A percentile compares a stretch with the other conserved stretches of the same genome.
These are phyloP conservation scores for Tripidium arundinaceum DNA, from an alignment of 202 grass and related monocot species.

Conservation along the genomic window DNA sequence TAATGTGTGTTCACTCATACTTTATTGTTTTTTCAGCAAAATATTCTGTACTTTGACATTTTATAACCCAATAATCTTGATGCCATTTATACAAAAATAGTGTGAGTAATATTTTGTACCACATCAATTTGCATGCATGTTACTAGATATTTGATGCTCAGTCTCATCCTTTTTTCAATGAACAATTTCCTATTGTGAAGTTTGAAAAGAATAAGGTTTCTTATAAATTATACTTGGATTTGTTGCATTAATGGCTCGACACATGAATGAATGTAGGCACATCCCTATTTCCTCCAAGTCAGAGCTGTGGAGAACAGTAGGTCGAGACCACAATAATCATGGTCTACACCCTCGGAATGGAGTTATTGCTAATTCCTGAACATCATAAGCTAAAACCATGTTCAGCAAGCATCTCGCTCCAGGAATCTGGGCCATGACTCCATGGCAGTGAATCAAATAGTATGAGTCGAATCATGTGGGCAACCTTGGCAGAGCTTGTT, in stretches of 20 bases:
- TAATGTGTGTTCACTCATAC: not conserved
- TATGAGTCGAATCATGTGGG: not conserved
- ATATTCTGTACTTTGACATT: not conserved
- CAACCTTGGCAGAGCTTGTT: not conserved
- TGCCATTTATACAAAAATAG: not conserved
- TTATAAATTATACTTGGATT: not conserved
- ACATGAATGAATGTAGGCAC: constrained; percentile 39
- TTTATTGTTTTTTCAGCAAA: not conserved
- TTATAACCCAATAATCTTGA: not conserved
- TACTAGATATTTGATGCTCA: not conserved
- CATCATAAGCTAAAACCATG: constrained; percentile 11
- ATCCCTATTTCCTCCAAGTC: constrained; percentile 70
- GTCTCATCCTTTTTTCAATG: constrained; percentile 8
- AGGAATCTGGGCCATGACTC: not conserved
- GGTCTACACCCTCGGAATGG: not conserved
- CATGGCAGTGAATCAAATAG: not conserved
- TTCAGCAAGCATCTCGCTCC: not conserved
- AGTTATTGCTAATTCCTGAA: constrained; percentile 19
- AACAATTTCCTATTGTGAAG: constrained; percentile 10
- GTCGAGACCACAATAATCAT: constrained; percentile 34
- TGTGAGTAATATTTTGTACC: not conserved
- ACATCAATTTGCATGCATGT: constrained; percentile 5
- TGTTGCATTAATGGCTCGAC: not conserved
- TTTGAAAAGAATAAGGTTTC: not conserved
- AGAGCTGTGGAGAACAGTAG: constrained; percentile 66